Evolutionary conservation across 306 rosid species (phyloP), one percentile per base, ranked within the genome.

Genomic region (Malus fusca): DNA sequence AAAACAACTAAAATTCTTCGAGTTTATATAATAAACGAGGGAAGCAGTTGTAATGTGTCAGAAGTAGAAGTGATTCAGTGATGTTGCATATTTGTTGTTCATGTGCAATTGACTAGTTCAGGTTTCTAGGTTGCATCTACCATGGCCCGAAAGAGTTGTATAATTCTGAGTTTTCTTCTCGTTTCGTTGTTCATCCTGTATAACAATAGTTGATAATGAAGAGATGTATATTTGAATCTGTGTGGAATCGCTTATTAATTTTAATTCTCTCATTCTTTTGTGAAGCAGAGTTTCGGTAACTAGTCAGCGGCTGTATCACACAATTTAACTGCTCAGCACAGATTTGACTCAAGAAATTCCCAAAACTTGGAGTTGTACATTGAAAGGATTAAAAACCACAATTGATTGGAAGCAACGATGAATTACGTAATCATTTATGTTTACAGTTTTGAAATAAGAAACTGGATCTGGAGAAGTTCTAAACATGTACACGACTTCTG

Each of bases 121-220:
- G 72, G 80, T 78, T 74, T 85, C 69, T 71, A 67, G 74, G 64
- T 69, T 75, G 77, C 37, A 79, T 21, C 37, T 53, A 52, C 75
- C 48, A 75, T 77, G 82, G 72, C 70, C 77, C 66, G 17, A 70
- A 56, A 25, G 67, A 71, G 83, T 66, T 82, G 84, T 85, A 71
- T 35, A 75, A 61, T 79, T 63, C 55, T 80, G 52, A 73, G 11
- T 55, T 58, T 75, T 61, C 61, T 71, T 56, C 71, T 63, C 51
- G 44, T 72, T 66, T 66, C 51, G 42, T 22, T 25, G 26, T 28
- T 62, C 68, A 33, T 61, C 77, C 65, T 37, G 46, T 46, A 58
- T 74, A 75, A 51, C 72, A 25, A n/a, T 40, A 60, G 28, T 46
- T 74, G 71, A 18, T 48, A 68, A 35, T 60, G 65, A 52, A 67